Evolutionary conservation across 176 grass and related monocot species (phyloP), one percentile per base, ranked within the genome.

Genomic region (Stipa capillata): DNA sequence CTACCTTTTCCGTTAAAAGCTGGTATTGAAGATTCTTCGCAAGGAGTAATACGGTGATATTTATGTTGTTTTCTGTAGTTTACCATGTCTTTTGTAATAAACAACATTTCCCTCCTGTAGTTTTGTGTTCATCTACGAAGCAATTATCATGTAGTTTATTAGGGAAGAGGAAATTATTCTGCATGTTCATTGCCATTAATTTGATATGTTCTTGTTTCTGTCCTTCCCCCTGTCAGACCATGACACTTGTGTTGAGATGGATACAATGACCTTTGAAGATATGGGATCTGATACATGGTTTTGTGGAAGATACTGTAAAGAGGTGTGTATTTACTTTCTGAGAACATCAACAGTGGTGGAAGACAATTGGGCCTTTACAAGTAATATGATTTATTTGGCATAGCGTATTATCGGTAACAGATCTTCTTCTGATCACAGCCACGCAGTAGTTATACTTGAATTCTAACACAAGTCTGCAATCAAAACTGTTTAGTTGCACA

Each of bases 261-360:
- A 62, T 24, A 42, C 37, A 32, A 39, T 42, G 14, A n/a, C 23
- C 56, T 23, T 53, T 44, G 66, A 34, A 16, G 53, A 85, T 64
- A 21, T 64, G 35, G 66, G 24, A 40, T 85, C 42, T 33, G 42
- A 36, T 54, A 16, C 65, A 79, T 85, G 83, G 83, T 79, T 85
- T 79, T 85, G 83, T 65, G 75, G 83, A 35, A 81, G 65, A 57
- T 55, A 58, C 24, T 81, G 78, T 81, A 51, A 55, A 70, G 50
- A 81, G 78, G 78, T 81, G 34, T 48, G 32, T 52, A 24, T 28
- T 61, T 36, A 33, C 34, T 15, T 79, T 27, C 33, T 21, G 28
- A 7, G 57, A 61, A 61, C 12, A 61, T 15, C 4, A 31, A 16
- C 13, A 17, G 14, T 61, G 57, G 57, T 33, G 27, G 12, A 61